These are phyloP conservation scores for Pontederia paniculata DNA, from an alignment of 176 grass and related monocot genomes.

Conservation along the genomic window DNA sequence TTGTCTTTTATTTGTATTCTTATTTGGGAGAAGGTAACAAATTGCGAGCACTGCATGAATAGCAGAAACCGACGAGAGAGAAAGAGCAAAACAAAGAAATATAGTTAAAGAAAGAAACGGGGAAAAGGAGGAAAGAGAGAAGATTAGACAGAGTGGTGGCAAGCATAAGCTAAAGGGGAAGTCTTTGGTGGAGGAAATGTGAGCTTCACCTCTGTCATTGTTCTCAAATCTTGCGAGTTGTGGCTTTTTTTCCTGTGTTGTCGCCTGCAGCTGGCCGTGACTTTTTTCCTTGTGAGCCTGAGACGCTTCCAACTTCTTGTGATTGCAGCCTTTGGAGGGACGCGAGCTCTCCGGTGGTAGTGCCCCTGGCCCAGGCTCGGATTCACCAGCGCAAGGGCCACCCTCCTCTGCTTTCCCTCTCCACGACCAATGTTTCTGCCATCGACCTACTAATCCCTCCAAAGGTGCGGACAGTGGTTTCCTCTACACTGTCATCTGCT, in stretches of 20 bases:
- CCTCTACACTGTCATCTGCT: background rate
- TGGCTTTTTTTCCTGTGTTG: conserved; percentile 5
- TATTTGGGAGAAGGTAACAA: no score
- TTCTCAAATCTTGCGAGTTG: no score
- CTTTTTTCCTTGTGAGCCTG: background rate
- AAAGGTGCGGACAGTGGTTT: conserved; percentile 22
- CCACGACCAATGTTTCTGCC: conserved; percentile 5
- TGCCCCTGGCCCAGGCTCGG: conserved; percentile 20
- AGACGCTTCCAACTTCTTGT: background rate
- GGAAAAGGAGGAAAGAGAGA: no score
- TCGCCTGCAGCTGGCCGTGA: background rate
- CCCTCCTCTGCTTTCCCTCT: conserved; percentile 11
- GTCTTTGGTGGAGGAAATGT: no score
- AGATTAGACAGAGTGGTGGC: no score
- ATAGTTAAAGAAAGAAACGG: no score
- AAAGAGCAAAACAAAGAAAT: no score
- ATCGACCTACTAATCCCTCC: background rate
- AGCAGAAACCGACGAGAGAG: no score
- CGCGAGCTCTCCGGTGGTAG: conserved; percentile 9
- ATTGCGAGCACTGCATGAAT: no score
- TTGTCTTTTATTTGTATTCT: no score
- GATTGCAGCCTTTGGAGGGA: conserved; percentile 30
- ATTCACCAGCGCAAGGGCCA: conserved; percentile 11
- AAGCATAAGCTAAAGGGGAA: no score
- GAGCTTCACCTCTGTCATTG: no score